Base-by-base conservation (phyloP, 1,284 basidiomycete genomes). In the Apiotrichum laibachii region DNA sequence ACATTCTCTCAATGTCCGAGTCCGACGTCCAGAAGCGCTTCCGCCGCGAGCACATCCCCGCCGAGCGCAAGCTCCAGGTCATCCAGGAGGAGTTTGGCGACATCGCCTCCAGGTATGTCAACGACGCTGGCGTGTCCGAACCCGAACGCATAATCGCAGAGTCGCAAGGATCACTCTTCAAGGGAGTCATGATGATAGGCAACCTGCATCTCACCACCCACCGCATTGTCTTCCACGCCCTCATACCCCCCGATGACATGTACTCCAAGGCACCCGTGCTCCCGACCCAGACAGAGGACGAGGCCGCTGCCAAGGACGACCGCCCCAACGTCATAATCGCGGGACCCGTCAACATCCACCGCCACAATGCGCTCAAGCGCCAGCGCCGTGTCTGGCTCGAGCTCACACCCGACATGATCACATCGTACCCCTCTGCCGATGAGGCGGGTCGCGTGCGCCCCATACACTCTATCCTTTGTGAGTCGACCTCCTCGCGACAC, bases 181-280 rank as follows among this genome's bases (percentile, higher is more conserved):
- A 71, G 71, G 82, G 83, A 53, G 81, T 85, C 22, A 76, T 82
- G 53, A 78, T 85, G 52, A 66, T 85, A 46, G 85, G 86, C n/a
- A 84, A 85, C 53, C 77, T 86, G 31, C 85, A 86, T 69, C 75
- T 87, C 22, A 88, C 86, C 0, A 85, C 84, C 2, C 85, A 87
- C 69, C 81, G 86, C 9, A 62, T 87, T 16, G 72, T 84, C 0
- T 88, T 88, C 69, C 86, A 87, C 65, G 86, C 86, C 1, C 82
- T 84, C 7, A 70, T 87, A 18, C 81, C 85, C 4, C 80, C 83
- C 0, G 80, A 81, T 15, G 35, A 49, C 12, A 50, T 46, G 22
- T 56, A 51, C 42, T 8, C 22, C n/a, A 33, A 9, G 5, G 12
- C 22, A 7, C 6, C 4, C 8, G 21, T 35, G 9, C 13, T 54